Base-by-base conservation (phyloP, 2,329 filamentous ascomycete genomes). In the Aspergillus vadensis region DNA sequence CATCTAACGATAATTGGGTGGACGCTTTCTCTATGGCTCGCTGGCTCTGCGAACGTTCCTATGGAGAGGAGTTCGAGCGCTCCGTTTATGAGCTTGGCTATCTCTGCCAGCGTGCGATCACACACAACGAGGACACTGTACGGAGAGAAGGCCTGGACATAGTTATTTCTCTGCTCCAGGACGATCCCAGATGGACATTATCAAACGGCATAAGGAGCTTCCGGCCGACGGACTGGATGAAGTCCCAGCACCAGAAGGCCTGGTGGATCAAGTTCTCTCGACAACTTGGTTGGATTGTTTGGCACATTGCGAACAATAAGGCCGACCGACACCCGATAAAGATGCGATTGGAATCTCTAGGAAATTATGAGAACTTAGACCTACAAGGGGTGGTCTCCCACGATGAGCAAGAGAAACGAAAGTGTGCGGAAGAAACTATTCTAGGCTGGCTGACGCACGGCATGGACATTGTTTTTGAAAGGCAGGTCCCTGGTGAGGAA, bases 11-110 rank as follows among this genome's bases (percentile, higher is more conserved):
- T 1, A 51, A 70, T 1, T 75, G 72, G 72, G 7, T 48, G 5
- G 38, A 30, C 1, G 71, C 67, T 0, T 70, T 75, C 30, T 17
- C 55, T 0, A 49, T 71, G 3, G 8, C 65, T 1, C 52, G 51
- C 9, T 75, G 73, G 72, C 58, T 75, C 1, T 71, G 70, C 19
- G 39, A 70, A 23, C 62, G 71, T 2, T 68, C 65, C 21, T 67
- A 67, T 5, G 62, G 62, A 1, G 10, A 39, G 4, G 67, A 73
- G 9, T 69, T 73, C 14, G 63, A 72, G 7, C 41, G 49, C 4
- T 72, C 70, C 5, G 43, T 68, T 0, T 67, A 67, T 15, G 67
- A 69, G 8, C 19, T 75, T 0, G 72, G 70, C 1, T 62, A 63
- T 21, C 60, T 74, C 8, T 73, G 71, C 44, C 67, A 63, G 4